Base-by-base conservation (phyloP, 305 asterid genomes). In the Plantago coronopus region DNA sequence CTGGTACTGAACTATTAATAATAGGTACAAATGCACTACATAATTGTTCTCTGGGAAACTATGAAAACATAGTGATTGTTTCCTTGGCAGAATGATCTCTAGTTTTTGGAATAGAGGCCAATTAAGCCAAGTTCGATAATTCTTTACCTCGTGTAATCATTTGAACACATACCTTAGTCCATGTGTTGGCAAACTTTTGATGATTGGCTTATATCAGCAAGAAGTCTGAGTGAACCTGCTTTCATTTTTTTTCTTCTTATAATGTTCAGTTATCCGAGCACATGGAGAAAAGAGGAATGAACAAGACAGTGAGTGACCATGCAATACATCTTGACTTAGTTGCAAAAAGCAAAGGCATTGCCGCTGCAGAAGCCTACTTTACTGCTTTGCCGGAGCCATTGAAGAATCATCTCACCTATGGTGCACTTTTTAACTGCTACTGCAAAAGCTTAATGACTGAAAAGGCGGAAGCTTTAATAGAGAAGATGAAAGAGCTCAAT, bases 241-340 rank as follows among this genome's bases (percentile, higher is more conserved):
- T 21, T 16, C 19, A 40, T 11, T 23, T 25, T 8, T 11, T 0
- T 25, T 8, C n/a, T 25, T 15, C 7, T 53, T 19, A 67, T 54
- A 74, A 49, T 51, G 65, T 29, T 17, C 82, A 93, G 99, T 77
- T 93, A 47, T 89, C 97, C 40, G 99, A 89, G 76, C 73, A 64
- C 27, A 83, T 82, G 91, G 84, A 78, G 49, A 83, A 75, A 73
- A 83, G 94, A 82, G 97, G 97, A 46, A 77, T 93, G 84, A 93
- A 89, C 82, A 89, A 87, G 83, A 93, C 99, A 3, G 72, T 81
- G 19, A 80, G 91, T 42, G 97, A 93, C 60, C 87, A 83, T 74
- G 97, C 96, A 5, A 79, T 89, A 59, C 99, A 89, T 81, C 76
- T 93, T 19, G 97, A 93, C 78, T 86, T 93, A 66, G 67, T 87